Conservation (phyloP, 768 basidiomycete species). For the Pleurotus salmoneostramineus region DNA sequence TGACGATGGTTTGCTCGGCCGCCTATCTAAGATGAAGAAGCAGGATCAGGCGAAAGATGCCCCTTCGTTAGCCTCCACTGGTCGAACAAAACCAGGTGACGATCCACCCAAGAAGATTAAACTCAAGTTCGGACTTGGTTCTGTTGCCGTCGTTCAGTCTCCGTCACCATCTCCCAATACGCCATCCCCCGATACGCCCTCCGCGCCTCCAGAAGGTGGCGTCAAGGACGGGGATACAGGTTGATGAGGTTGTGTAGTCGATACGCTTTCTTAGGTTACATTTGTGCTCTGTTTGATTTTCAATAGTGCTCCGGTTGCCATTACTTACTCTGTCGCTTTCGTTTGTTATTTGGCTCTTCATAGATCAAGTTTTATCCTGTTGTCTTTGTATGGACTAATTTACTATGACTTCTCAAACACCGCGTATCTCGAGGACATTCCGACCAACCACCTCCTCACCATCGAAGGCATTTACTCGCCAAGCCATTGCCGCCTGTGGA, state of each 20-base stretch:
- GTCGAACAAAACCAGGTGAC: constrained; percentile 40
- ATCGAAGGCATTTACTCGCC: neutral
- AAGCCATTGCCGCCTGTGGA: too few species aligned
- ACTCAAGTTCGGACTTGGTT: constrained; percentile 59
- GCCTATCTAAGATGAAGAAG: constrained; percentile 59
- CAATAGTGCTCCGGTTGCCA: neutral
- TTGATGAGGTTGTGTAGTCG: constrained; percentile 23
- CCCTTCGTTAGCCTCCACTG: constrained; percentile 17
- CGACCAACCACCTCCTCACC: neutral
- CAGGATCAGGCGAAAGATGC: constrained; percentile 42
- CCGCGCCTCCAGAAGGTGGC: constrained; percentile 56
- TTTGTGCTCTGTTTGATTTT: neutral
- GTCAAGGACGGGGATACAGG: constrained; percentile 76
- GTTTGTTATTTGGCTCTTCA: constrained; percentile 7
- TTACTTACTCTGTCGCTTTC: constrained; percentile 1
- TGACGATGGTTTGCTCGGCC: constrained; percentile 60
- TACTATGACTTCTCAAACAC: neutral
- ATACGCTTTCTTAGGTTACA: neutral
- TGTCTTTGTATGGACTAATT: constrained; percentile 9
- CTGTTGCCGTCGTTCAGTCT: constrained; percentile 18
- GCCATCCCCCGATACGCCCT: constrained; percentile 27
- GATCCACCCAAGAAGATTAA: constrained; percentile 72
- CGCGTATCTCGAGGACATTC: neutral
- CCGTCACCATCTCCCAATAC: constrained; percentile 18
- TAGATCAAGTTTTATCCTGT: constrained; percentile 1